These are phyloP conservation scores for Phlyctochytrium bullatum DNA, from an alignment of 192 early-diverging fungal species.

Conservation along the genomic window DNA sequence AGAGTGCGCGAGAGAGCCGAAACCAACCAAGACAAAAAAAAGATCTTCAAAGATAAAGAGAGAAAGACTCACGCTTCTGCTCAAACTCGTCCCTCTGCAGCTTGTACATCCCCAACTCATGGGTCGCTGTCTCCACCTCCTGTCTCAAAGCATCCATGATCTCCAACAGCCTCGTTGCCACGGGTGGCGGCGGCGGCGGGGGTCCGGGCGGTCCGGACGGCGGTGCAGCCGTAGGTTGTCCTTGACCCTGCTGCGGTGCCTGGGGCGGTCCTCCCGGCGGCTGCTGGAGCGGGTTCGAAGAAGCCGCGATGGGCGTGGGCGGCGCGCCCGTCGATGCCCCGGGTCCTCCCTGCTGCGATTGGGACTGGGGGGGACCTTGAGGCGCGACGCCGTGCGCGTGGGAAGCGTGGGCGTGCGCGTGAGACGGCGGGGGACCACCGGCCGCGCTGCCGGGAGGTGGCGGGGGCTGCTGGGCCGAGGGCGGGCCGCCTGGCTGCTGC, in stretches of 20 bases:
- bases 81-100: slow-evolving; percentile 1
- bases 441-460: background rate
- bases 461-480: background rate
- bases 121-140: background rate
- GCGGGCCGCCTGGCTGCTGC: background rate
- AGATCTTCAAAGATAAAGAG: background rate
- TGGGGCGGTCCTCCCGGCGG: background rate
- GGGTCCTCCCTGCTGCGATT: background rate
- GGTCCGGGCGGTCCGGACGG: background rate
- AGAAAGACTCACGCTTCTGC: background rate
- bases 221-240: background rate
- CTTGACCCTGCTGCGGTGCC: background rate
- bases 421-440: background rate
- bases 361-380: background rate
- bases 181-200: background rate
- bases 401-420: background rate
- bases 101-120: slow-evolving; percentile 5
- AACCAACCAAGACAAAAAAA: background rate
- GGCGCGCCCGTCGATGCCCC: background rate
- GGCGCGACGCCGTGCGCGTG: background rate
- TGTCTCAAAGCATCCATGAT: slow-evolving; percentile 1
- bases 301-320: background rate
- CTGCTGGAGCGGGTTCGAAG: background rate
- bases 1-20: background rate
- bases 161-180: background rate